phyloP scores from a whole-genome alignment of 768 basidiomycete species.

The Xerocomus potaroensis region DNA sequence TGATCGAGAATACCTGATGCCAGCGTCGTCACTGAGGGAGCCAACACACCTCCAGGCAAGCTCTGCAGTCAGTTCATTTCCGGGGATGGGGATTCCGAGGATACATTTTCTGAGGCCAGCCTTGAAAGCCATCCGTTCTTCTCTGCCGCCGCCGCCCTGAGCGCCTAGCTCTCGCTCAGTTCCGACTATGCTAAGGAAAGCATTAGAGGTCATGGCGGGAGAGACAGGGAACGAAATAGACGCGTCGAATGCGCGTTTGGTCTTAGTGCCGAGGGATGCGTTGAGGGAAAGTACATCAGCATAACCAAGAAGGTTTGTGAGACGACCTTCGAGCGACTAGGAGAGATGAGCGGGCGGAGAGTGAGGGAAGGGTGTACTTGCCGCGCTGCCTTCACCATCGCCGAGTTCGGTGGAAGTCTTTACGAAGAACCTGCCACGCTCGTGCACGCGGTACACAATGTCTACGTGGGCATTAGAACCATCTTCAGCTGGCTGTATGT shows the following conservation, averaged over 20 bases:
- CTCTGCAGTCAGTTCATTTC: conserved; percentile 84
- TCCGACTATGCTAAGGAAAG: conserved; percentile 67
- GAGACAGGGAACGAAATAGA: conserved; percentile 60
- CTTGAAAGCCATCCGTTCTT: conserved; percentile 54
- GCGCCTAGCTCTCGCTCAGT: conserved; percentile 67
- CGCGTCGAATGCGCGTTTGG: conserved; percentile 76
- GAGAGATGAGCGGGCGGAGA: neutral
- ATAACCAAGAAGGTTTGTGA: conserved; percentile 88
- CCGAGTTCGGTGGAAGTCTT: conserved; percentile 90
- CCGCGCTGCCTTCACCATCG: conserved; percentile 90
- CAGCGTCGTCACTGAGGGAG: conserved; percentile 68
- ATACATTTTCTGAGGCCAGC: conserved; percentile 47
- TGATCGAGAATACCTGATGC: conserved; percentile 55
- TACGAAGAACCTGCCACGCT: conserved; percentile 70
- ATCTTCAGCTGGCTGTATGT: conserved; percentile 54
- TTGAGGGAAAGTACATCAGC: conserved; percentile 86
- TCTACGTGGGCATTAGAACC: conserved; percentile 66
- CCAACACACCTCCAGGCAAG: conserved; percentile 73
- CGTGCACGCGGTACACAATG: conserved; percentile 71
- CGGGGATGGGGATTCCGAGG: conserved; percentile 10
- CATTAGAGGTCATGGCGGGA: conserved; percentile 57
- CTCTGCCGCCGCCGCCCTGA: conserved; percentile 24
- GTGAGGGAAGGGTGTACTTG: conserved; percentile 37
- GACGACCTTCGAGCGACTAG: conserved; percentile 72
- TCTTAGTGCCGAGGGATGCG: conserved; percentile 81